These are phyloP conservation scores for Begonia peltatifolia DNA, from an alignment of 306 rosid genomes.

Conservation along the genomic window DNA sequence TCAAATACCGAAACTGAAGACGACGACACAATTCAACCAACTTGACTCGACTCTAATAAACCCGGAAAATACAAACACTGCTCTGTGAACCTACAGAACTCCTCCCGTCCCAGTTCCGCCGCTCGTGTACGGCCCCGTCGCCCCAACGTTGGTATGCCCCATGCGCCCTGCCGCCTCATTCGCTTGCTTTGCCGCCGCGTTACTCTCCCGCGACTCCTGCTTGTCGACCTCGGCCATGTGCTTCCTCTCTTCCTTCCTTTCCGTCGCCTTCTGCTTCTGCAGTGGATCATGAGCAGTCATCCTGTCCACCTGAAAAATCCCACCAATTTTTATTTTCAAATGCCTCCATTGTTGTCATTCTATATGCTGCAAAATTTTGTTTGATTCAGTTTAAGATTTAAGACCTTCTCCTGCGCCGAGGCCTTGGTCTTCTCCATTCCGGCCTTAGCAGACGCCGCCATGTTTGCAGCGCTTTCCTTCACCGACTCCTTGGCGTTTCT, in stretches of 20 bases:
- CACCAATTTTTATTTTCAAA: neutral
- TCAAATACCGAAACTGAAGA: too few relatives aligned
- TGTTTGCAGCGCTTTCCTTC: constrained; percentile 48
- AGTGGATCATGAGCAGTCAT: constrained; percentile 19
- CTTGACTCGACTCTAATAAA: too few relatives aligned
- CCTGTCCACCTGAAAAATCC: constrained; percentile 23
- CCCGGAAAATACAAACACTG: too few relatives aligned
- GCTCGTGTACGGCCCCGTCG: too few relatives aligned
- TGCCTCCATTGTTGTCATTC: neutral
- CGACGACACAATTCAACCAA: too few relatives aligned
- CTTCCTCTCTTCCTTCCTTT: constrained; percentile 24
- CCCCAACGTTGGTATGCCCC: too few relatives aligned
- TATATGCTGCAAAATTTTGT: neutral
- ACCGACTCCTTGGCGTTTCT: constrained; percentile 22
- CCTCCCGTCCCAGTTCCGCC: too few relatives aligned
- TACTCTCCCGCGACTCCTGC: constrained; percentile 23
- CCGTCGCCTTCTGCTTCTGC: constrained; percentile 25
- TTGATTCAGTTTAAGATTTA: neutral
- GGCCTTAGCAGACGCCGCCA: constrained; percentile 48
- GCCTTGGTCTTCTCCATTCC: constrained; percentile 60
- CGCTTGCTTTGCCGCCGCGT: constrained; percentile 16
- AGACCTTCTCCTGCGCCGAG: constrained; percentile 39
- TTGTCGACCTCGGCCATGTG: constrained; percentile 32
- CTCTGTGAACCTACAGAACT: too few relatives aligned
- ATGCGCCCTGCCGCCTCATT: neutral